These are phyloP conservation scores for Phytophthora boehmeriae DNA, from an alignment of 352 stramenopile species.

Conservation along the genomic window DNA sequence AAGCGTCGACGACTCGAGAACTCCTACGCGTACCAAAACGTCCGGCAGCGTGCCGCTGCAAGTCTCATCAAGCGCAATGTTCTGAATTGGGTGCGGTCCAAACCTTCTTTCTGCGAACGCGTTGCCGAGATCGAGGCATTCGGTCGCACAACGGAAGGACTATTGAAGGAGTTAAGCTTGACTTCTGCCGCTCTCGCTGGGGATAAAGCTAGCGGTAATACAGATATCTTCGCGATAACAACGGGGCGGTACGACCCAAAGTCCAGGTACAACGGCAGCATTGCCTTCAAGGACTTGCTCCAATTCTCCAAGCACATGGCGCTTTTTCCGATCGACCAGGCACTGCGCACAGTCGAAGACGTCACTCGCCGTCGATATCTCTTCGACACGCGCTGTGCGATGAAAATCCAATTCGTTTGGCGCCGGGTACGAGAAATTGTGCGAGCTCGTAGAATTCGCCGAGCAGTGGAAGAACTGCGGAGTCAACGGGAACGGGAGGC, in stretches of 20 bases:
- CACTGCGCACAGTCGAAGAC: constrained; percentile 57
- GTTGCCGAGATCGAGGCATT: constrained; percentile 70
- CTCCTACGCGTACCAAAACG: constrained; percentile 63
- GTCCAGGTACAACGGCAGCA: constrained; percentile 31
- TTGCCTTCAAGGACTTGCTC: constrained; percentile 65
- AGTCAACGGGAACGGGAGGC: constrained; percentile 51
- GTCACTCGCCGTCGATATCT: constrained; percentile 60
- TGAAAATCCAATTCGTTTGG: constrained; percentile 74
- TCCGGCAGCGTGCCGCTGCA: constrained; percentile 60
- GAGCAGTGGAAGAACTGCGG: constrained; percentile 50
- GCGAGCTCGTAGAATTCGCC: constrained; percentile 43
- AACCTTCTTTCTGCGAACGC: constrained; percentile 54
- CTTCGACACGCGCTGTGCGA: constrained; percentile 46
- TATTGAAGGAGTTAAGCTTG: constrained; percentile 53
- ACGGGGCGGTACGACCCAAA: constrained; percentile 22
- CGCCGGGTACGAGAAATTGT: constrained; percentile 50
- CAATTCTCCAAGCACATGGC: constrained; percentile 74
- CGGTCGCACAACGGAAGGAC: constrained; percentile 55
- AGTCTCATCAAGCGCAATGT: constrained; percentile 70
- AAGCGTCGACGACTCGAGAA: constrained; percentile 15
- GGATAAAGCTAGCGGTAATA: not conserved
- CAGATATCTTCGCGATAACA: constrained; percentile 50
- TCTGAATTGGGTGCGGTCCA: constrained; percentile 53
- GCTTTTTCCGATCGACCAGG: constrained; percentile 70
- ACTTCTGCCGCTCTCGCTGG: constrained; percentile 13